Evolutionary conservation across 495 filamentous ascomycete genomes (phyloP), one percentile per base, ranked within the genome.

Genomic region (Penicillium canariense): DNA sequence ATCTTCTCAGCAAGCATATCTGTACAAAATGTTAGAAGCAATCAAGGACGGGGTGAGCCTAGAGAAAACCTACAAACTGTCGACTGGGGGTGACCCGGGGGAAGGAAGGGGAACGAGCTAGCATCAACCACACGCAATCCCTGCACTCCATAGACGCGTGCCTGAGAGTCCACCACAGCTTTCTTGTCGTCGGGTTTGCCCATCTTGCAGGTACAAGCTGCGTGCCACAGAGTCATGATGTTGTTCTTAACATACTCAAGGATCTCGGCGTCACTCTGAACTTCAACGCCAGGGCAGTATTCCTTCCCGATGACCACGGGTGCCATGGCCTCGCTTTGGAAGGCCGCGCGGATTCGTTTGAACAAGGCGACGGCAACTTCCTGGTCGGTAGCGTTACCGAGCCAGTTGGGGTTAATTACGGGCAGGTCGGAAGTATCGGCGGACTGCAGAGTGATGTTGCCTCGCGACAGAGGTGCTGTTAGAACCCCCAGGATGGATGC

Each of bases 51-150:
- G 17, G 11, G 5, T 5, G 17, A 23, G 11, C 18, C 6, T 32
- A 32, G 36, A 14, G 11, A 4, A 36, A 56, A 60, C 62, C 65
- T 45, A 68, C 70, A 83, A 53, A 82, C 70, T 10, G 71, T 75
- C 3, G 73, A 58, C 52, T 71, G 63, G 9, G 81, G 81, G 61
- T 83, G 79, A 1, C 80, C 81, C 6, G 81, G 78, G 1, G 75
- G 72, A 5, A 80, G 49, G 10, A 85, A 71, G 0, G 83, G 76
- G 53, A 85, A 81, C 5, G 75, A 65, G 23, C 69, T 73, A 0
- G 78, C 79, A 72, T 87, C 84, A 3, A 87, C 81, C 12, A 86
- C 78, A 15, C 82, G 70, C 44, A 87, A 46, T 1, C 69, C 65
- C 1, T 69, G 49, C 0, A 84, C 79, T 0, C 83, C 83, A 50